Base-by-base conservation (phyloP, 805 yeast species). In the Zygosaccharomyces kombuchaensis region DNA sequence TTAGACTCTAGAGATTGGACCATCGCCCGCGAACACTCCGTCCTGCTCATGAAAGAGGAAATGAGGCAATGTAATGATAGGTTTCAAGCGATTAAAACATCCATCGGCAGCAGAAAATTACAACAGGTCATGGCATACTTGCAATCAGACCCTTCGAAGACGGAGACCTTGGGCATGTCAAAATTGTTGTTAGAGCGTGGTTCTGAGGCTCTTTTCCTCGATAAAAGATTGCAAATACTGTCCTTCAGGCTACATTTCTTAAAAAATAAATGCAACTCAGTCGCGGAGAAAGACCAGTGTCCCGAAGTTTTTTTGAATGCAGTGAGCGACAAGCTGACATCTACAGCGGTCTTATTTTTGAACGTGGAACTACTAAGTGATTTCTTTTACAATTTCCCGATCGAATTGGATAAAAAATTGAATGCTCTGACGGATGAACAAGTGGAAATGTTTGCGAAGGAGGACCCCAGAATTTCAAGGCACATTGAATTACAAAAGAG, bases 1-100 rank as follows among this genome's bases (percentile, higher is more conserved):
- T 79, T 93, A 40, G 98, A 93, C 61, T 96, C 90, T 56, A 75
- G 96, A 32, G 99, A 93, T 64, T 93, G 99, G 99, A 68, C 71
- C 25, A 61, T 76, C 6, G 82, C 96, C 31, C 79, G 87, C 48
- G 95, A 86, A 26, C 95, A 86, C 60, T 77, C 97, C 0, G 76
- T 80, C 9, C 70, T 69, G 17, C 65, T 93, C 45, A 65, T 93
- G 46, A 83, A 81, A 57, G 97, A 93, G 62, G 99, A 93, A 66
- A 66, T 87, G 48, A 72, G 78, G 39, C 96, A 90, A 65, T 89
- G 96, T 62, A 82, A 81, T 45, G 76, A 71, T 1, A 79, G 86
- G 3, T 81, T 70, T 59, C 71, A 75, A 34, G 60, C 68, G 3
- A 68, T 93, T 54, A 83, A 80, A 60, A 77, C 73, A 51, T 77